Base-by-base conservation (phyloP, 1,284 basidiomycete genomes). In the Somion occarium region DNA sequence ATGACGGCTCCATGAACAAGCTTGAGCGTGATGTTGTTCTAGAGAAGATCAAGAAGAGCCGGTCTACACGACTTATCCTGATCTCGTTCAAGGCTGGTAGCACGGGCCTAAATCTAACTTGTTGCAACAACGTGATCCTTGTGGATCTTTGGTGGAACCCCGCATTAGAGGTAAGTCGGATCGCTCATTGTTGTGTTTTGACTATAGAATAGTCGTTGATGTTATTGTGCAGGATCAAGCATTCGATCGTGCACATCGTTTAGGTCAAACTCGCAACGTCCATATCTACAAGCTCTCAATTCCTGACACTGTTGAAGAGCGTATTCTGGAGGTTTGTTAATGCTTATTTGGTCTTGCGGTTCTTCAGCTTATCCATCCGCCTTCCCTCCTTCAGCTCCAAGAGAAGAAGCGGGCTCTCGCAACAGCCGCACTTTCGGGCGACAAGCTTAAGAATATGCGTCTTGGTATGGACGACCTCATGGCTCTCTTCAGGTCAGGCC, bases 61-160 rank as follows among this genome's bases (percentile, higher is more conserved):
- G 70, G 9, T 73, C 62, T 2, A 80, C 76, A 13, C 79, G 75
- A 22, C 82, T 96, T 37, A 98, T 98, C 53, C 71, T 99, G 54
- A 96, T 98, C 55, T 97, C 93, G 0, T 96, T 98, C 82, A 98
- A 97, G 68, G 93, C 94, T 12, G 94, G 94, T 1, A 91, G 88
- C 62, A 93, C 91, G 1, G 93, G 94, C 47, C 77, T 99, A 38
- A 99, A 99, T 66, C 65, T 99, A 61, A 98, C 94, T 0, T 87
- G 85, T 48, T 98, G 96, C 71, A 96, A 93, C 68, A 91, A 94
- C 57, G 94, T 97, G 46, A 89, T 97, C 58, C 76, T 98, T 3
- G 82, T 91, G 55, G 95, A 98, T 65, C 69, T 97, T 48, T 98
- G 96, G 96, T 98, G 93, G 91, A 95, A 94, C 67, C 90, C 91